Conservation (phyloP, 257 asterid species). For the Solanum neorickii region DNA sequence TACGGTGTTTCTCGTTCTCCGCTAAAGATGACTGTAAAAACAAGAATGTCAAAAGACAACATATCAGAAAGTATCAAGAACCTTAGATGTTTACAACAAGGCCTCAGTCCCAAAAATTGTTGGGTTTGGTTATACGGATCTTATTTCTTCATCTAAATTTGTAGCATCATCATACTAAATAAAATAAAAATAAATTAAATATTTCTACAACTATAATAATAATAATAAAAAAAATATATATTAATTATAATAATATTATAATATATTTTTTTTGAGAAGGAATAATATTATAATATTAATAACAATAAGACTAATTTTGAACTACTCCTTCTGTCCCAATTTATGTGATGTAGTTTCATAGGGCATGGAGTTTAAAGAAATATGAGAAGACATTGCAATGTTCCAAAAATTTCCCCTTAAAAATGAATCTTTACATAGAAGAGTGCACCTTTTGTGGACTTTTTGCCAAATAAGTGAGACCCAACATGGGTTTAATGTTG, state of each 20-base stretch:
- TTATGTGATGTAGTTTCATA: not conserved
- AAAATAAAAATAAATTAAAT: not conserved
- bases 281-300: not conserved
- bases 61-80: not conserved
- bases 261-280: not conserved
- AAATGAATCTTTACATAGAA: not conserved
- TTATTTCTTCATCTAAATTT: not conserved
- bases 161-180: not conserved
- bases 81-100: not conserved
- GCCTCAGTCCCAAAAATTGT: not conserved
- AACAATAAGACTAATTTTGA: not conserved
- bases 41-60: not conserved
- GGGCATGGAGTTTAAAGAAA: not conserved
- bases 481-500: not conserved
- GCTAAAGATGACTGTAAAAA: slow-evolving; percentile 18
- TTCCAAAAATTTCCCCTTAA: not conserved
- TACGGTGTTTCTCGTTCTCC: slow-evolving; percentile 20
- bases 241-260: not conserved
- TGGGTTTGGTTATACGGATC: not conserved
- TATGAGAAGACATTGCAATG: not conserved
- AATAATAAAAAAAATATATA: not conserved
- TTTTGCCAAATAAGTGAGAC: not conserved
- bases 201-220: not conserved
- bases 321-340: not conserved
- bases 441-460: not conserved